phyloP scores from a whole-genome alignment of 1,139 yeast genomes.

The Suhomyces bribrorum region DNA sequence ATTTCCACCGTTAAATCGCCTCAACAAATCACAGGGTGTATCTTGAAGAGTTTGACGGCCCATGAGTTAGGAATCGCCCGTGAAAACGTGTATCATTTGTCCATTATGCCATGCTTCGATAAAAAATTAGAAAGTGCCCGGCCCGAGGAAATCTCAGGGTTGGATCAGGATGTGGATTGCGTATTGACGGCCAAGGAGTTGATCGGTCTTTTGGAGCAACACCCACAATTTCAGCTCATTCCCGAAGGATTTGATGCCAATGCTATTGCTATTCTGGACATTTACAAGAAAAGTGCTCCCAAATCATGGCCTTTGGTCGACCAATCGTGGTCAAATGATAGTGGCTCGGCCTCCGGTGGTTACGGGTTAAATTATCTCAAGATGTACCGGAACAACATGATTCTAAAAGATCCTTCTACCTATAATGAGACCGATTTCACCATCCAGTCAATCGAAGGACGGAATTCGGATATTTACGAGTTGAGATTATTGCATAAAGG shows the following conservation, averaged over 20 bases:
- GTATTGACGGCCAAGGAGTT: slow-evolving; percentile 91
- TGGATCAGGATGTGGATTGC: slow-evolving; percentile 76
- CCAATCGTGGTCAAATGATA: slow-evolving; percentile 69
- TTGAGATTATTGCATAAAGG: slow-evolving; percentile 48
- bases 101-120: slow-evolving; percentile 96
- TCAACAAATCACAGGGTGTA: slow-evolving; percentile 86
- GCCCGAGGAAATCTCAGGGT: slow-evolving; percentile 51
- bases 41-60: slow-evolving; percentile 62
- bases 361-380: slow-evolving; percentile 66
- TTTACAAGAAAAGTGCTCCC: slow-evolving; percentile 49
- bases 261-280: slow-evolving; percentile 14
- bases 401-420: slow-evolving; percentile 18
- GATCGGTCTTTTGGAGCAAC: slow-evolving; percentile 65
- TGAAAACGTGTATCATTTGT: slow-evolving; percentile 66
- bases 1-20: slow-evolving; percentile 76
- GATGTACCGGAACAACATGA: slow-evolving; percentile 34
- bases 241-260: slow-evolving; percentile 11
- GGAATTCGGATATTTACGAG: slow-evolving; percentile 77
- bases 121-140: slow-evolving; percentile 94
- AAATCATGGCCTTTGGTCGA: slow-evolving; percentile 56
- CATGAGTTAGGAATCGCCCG: slow-evolving; percentile 35
- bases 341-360: slow-evolving; percentile 90
- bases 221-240: slow-evolving; percentile 27
- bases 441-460: slow-evolving; percentile 51
- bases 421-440: slow-evolving; percentile 18